Conservation (phyloP, 1,284 basidiomycete genomes). For the Peniophora sp. region DNA sequence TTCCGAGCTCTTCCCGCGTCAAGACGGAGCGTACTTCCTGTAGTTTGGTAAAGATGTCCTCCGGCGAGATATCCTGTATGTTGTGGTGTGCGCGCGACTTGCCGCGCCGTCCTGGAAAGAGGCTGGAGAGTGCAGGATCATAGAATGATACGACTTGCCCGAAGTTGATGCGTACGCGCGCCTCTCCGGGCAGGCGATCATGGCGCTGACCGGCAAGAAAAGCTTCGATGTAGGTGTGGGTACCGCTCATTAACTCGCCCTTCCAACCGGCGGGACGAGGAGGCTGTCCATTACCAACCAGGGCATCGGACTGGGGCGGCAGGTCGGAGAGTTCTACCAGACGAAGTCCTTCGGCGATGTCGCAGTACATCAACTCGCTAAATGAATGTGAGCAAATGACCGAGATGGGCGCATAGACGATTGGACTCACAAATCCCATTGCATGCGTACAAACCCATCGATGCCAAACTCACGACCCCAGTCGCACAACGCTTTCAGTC, state of each 20-base stretch:
- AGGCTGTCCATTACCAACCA: background rate
- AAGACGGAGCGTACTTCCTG: slow-evolving; percentile 12
- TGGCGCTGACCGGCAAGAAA: slow-evolving; percentile 30
- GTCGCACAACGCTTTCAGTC: slow-evolving; percentile 1
- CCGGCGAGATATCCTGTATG: slow-evolving; percentile 16
- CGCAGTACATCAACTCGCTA: slow-evolving; percentile 45
- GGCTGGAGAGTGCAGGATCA: slow-evolving; percentile 27
- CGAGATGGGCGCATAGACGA: background rate
- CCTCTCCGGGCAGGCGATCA: slow-evolving; percentile 32
- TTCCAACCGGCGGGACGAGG: slow-evolving; percentile 5
- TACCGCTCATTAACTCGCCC: background rate
- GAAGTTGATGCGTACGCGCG: slow-evolving; percentile 32
- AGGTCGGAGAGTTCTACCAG: slow-evolving; percentile 21
- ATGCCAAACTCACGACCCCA: slow-evolving; percentile 4
- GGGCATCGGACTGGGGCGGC: background rate
- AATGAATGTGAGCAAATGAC: background rate
- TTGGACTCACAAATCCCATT: slow-evolving; percentile 35
- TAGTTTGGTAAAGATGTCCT: background rate
- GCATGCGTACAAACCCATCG: slow-evolving; percentile 27
- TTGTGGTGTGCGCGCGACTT: slow-evolving; percentile 27
- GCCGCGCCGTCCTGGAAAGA: slow-evolving; percentile 19
- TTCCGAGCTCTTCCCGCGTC: slow-evolving; percentile 11
- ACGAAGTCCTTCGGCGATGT: slow-evolving; percentile 33
- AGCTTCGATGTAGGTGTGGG: slow-evolving; percentile 13
- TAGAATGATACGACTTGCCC: slow-evolving; percentile 33